Conservation (phyloP, 139 green algal species). For the Limnomonas spitsbergensis region DNA sequence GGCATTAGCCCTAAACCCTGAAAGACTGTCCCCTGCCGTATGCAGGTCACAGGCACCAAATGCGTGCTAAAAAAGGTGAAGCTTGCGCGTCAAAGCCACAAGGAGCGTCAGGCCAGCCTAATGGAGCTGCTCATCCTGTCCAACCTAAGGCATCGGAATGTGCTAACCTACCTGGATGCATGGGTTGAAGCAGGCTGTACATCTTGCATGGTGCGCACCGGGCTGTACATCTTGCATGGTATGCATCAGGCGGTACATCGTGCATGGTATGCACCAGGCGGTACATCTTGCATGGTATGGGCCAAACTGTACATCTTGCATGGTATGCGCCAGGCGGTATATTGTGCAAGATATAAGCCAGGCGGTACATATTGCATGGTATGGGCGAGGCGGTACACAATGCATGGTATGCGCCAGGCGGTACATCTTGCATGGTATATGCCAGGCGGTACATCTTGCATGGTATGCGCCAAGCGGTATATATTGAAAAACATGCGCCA, state of each 20-base stretch:
- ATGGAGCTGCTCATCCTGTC: conserved; percentile 33
- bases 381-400: not conserved
- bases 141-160: conserved; percentile 18
- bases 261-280: conserved; percentile 8
- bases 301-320: not conserved
- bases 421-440: not conserved
- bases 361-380: not conserved
- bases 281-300: not conserved
- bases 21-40: not conserved
- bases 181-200: conserved; percentile 2
- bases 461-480: not conserved
- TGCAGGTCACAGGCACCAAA: not conserved
- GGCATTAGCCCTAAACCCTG: not conserved
- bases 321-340: not conserved
- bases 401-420: conserved; percentile 7
- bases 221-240: not conserved
- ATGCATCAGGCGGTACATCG: not conserved
- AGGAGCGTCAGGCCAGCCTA: conserved; percentile 27
- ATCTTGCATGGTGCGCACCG: not conserved
- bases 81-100: conserved; percentile 28
- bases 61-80: conserved; percentile 26
- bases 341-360: not conserved
- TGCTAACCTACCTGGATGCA: not conserved
- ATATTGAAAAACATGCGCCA: not conserved
- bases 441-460: not conserved